Base-by-base conservation (phyloP, 1,139 yeast genomes). In the Kurtzmaniella quercitrusa region DNA sequence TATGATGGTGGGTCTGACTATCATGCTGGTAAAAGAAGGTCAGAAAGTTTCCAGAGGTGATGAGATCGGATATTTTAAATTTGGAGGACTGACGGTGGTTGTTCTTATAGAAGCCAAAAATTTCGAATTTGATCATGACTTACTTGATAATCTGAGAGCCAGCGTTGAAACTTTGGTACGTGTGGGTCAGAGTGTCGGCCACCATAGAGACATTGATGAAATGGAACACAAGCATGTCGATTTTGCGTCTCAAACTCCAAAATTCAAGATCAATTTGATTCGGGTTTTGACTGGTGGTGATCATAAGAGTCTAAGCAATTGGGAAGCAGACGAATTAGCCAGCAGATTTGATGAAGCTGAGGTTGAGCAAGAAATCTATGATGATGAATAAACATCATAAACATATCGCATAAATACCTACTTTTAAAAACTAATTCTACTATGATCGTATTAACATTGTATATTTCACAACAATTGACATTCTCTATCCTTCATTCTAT, bases 1-100 rank as follows among this genome's bases (percentile, higher is more conserved):
- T 1, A 93, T 93, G 98, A 89, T 93, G 97, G 98, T 93, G 3
- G 98, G 98, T 0, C 85, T 96, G 2, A 89, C 84, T 2, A 76
- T 88, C 0, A 63, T 91, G 32, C 83, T 93, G 0, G 82, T 81
- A n/a, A 57, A 74, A 41, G 78, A 74, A 38, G 88, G 88, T 2
- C 80, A 81, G 35, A 40, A 45, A 1, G 73, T 91, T 5, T 55
- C 64, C 14, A 71, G 93, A 42, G 87, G 93, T 6, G 94, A 87
- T 38, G 98, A 93, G 56, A 65, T 93, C 36, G 98, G 98, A 0
- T 91, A 88, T 57, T 93, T 93, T 71, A 88, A 89, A 58, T 93
- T 91, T 66, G 98, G 98, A 14, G 98, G 98, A 0, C 87, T 96
- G 0, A 93, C 98, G 0, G 74, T 88, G 14, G 68, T 93, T 5